Conservation (phyloP, 2,329 filamentous ascomycete genomes). For the Truncatella angustata region DNA sequence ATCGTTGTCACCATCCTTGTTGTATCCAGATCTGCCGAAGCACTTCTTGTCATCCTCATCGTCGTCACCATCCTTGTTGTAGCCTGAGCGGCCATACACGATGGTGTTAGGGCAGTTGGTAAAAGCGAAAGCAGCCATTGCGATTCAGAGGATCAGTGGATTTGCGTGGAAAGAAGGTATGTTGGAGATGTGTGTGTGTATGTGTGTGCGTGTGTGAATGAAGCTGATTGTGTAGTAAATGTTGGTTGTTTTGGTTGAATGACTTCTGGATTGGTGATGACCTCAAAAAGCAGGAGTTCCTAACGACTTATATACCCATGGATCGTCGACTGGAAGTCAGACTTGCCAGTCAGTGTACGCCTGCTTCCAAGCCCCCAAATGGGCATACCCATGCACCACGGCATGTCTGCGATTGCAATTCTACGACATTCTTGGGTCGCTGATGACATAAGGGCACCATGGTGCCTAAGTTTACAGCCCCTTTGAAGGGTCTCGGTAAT, state of each 20-base stretch:
- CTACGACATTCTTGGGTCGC: neutral
- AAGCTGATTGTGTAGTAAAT: neutral
- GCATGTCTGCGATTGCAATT: neutral
- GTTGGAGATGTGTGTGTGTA: constrained; percentile 7
- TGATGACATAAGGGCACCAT: constrained; percentile 5
- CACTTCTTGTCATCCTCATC: constrained; percentile 16
- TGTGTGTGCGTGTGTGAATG: no score
- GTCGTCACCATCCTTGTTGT: constrained; percentile 17
- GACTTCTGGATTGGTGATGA: neutral
- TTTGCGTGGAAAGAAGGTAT: no score
- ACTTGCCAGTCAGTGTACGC: no score
- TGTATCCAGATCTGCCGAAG: constrained; percentile 34
- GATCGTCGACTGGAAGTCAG: neutral
- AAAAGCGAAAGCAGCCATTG: constrained; percentile 37
- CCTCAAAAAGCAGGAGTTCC: constrained; percentile 1
- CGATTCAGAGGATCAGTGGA: no score
- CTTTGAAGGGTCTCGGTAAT: neutral
- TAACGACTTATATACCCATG: constrained; percentile 9
- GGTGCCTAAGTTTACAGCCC: constrained; percentile 8
- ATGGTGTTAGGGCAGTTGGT: constrained; percentile 29
- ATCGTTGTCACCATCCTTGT: constrained; percentile 27
- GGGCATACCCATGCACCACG: neutral
- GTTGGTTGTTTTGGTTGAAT: neutral
- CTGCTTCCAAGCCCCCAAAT: neutral
- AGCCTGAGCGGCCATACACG: constrained; percentile 20